phyloP scores from a whole-genome alignment of 2,329 filamentous ascomycete genomes.

The Arthrinium phaeospermum region DNA sequence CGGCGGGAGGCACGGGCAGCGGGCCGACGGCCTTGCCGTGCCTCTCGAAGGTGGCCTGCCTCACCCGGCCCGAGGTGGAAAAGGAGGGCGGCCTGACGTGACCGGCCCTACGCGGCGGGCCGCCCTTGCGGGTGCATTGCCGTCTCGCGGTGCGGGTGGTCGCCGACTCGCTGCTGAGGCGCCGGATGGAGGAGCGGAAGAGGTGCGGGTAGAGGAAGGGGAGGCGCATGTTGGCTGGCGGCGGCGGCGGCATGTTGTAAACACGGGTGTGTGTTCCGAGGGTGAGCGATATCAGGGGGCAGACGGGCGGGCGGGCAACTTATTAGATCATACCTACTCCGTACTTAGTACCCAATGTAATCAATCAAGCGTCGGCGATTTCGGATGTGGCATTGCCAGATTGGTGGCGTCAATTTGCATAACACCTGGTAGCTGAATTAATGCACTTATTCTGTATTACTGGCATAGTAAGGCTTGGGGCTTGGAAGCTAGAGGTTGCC shows the following conservation, averaged over 20 bases:
- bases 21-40: slow-evolving; percentile 69
- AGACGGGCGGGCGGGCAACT: too few species aligned
- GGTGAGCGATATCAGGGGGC: too few species aligned
- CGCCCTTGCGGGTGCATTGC: slow-evolving; percentile 37
- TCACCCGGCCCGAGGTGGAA: slow-evolving; percentile 42
- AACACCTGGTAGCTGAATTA: too few species aligned
- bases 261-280: not conserved
- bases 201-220: slow-evolving; percentile 74
- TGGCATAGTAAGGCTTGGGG: too few species aligned
- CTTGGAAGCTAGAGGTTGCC: not conserved
- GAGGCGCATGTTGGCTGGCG: slow-evolving; percentile 48
- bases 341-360: too few species aligned
- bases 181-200: slow-evolving; percentile 58
- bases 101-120: not conserved
- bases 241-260: slow-evolving; percentile 5
- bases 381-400: too few species aligned
- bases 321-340: too few species aligned
- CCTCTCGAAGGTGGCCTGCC: slow-evolving; percentile 55
- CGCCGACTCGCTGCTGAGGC: slow-evolving; percentile 45
- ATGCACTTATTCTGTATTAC: not conserved
- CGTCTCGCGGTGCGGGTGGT: slow-evolving; percentile 48
- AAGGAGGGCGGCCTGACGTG: slow-evolving; percentile 37
- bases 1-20: slow-evolving; percentile 39
- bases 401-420: too few species aligned
- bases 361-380: too few species aligned